Evolutionary conservation across 164 flowering plant species (phyloP).

Genomic region (Chloranthus sessilifolius): DNA sequence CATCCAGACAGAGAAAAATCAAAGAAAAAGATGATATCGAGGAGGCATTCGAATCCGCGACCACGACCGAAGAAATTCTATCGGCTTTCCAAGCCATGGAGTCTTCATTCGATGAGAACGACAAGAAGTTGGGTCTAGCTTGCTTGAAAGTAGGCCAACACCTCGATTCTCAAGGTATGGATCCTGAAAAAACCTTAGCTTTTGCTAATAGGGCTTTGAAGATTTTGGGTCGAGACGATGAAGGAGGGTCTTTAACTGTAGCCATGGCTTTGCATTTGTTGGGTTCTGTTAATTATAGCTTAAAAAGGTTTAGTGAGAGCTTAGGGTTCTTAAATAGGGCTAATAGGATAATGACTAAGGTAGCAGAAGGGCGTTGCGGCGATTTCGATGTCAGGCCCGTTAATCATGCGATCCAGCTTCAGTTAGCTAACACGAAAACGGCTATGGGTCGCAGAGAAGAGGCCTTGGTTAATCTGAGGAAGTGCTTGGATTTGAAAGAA

Average conservation of each 20-base stretch:
- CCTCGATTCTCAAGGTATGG: constrained; percentile 67
- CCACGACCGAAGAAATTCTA: constrained; percentile 52
- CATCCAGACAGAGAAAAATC: constrained; percentile 56
- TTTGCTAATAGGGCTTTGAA: constrained; percentile 68
- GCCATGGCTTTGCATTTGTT: constrained; percentile 79
- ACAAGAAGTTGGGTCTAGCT: constrained; percentile 54
- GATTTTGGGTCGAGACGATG: constrained; percentile 24
- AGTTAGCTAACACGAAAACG: constrained; percentile 63
- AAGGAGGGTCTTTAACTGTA: constrained; percentile 40
- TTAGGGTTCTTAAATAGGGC: constrained; percentile 72
- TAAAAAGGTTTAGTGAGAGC: constrained; percentile 66
- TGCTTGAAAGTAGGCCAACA: constrained; percentile 71
- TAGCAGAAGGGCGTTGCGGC: constrained; percentile 42
- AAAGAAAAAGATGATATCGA: constrained; percentile 51
- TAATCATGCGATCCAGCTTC: constrained; percentile 63
- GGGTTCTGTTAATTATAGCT: constrained; percentile 64
- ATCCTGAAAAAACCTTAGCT: constrained; percentile 53
- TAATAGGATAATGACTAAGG: constrained; percentile 47
- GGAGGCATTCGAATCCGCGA: constrained; percentile 74
- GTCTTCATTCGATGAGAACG: constrained; percentile 47
- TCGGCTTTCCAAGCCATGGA: constrained; percentile 57
- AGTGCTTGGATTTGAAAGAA: constrained; percentile 72
- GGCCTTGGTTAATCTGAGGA: constrained; percentile 56
- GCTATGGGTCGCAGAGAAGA: constrained; percentile 92
- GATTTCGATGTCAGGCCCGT: constrained; percentile 52